A percentile compares a stretch with the other conserved stretches of the same genome.
Conservation (phyloP, 768 basidiomycete species). For the Kwoniella bestiolae region DNA sequence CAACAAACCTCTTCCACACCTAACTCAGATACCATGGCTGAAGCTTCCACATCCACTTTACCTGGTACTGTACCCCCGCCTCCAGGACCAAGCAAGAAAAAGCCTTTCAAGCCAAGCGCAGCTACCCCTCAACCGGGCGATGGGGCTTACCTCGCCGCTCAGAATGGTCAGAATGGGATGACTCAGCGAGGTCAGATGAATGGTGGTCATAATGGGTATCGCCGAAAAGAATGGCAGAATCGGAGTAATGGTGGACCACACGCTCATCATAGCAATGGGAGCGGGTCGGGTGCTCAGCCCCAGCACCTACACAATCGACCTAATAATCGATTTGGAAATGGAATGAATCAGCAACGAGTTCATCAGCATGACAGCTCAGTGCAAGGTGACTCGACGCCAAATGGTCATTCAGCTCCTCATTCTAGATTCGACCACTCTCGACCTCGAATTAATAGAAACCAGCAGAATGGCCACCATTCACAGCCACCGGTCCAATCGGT, state of each 20-base stretch:
- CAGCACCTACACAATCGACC: neutral
- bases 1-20: neutral
- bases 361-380: too few relatives aligned
- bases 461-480: neutral
- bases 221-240: neutral
- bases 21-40: conserved; percentile 4
- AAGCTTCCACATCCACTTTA: conserved; percentile 11
- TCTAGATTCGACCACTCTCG: neutral
- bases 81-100: neutral
- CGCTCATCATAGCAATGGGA: neutral
- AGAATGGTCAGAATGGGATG: neutral
- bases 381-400: too few relatives aligned
- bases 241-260: neutral
- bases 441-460: neutral
- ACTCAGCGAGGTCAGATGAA: neutral
- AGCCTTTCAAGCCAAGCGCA: neutral
- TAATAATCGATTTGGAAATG: neutral
- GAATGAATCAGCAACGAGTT: too few relatives aligned
- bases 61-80: neutral
- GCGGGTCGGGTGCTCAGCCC: neutral
- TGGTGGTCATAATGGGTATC: neutral
- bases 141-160: conserved; percentile 30
- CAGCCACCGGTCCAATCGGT: conserved; percentile 2
- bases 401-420: too few relatives aligned
- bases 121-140: conserved; percentile 34